Evolutionary conservation across 345 rosid genomes (phyloP).

Genomic region (Pugionium cornutum): DNA sequence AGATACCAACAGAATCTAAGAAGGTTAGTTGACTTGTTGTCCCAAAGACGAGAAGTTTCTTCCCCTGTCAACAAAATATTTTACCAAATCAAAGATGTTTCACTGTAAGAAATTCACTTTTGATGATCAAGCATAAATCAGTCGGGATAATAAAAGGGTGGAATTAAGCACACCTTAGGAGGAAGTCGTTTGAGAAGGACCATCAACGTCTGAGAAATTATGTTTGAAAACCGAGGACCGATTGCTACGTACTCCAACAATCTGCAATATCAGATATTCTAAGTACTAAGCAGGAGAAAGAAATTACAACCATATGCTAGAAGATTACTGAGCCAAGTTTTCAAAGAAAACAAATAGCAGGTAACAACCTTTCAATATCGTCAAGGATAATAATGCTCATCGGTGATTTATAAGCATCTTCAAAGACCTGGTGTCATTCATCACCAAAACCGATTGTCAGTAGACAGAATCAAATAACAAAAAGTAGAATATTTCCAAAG

Average conservation of each 20-base stretch:
- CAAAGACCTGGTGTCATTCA: slow-evolving; percentile 67
- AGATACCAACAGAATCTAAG: slow-evolving; percentile 74
- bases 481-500: not conserved
- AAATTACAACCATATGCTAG: slow-evolving; percentile 7
- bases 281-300: slow-evolving; percentile 5
- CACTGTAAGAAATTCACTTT: not conserved
- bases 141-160: slow-evolving; percentile 1
- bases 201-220: slow-evolving; percentile 84
- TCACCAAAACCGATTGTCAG: slow-evolving; percentile 6
- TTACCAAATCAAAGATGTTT: slow-evolving; percentile 18
- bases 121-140: not conserved
- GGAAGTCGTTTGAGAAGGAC: slow-evolving; percentile 93
- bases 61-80: slow-evolving; percentile 58
- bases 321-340: not conserved
- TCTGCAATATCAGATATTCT: slow-evolving; percentile 49
- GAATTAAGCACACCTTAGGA: slow-evolving; percentile 62
- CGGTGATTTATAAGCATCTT: slow-evolving; percentile 98
- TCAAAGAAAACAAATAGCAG: not conserved
- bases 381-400: slow-evolving; percentile 94
- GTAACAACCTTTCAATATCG: slow-evolving; percentile 83
- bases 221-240: slow-evolving; percentile 96
- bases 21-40: slow-evolving; percentile 88
- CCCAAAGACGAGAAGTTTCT: slow-evolving; percentile 85
- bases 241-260: slow-evolving; percentile 90
- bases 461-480: slow-evolving; percentile 1